phyloP scores from a whole-genome alignment of 768 basidiomycete species.

The Boletales sp. region DNA sequence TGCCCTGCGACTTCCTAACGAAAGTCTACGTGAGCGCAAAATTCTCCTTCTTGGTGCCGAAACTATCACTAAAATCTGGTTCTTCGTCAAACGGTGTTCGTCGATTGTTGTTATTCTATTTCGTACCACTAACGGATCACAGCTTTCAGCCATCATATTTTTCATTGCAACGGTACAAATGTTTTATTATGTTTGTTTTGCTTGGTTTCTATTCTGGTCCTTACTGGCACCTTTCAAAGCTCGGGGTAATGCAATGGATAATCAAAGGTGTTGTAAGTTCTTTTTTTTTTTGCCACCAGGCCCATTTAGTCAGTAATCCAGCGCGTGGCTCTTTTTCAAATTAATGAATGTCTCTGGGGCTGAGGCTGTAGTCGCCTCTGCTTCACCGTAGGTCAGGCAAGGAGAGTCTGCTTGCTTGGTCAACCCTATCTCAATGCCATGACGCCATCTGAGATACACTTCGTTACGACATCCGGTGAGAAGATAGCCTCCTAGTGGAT shows the following conservation, averaged over 20 bases:
- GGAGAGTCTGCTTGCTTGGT: constrained; percentile 88
- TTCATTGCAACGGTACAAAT: constrained; percentile 93
- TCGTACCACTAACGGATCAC: constrained; percentile 13
- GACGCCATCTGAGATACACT: constrained; percentile 83
- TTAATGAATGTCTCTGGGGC: constrained; percentile 90
- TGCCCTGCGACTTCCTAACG: constrained; percentile 76
- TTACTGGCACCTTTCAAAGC: constrained; percentile 21
- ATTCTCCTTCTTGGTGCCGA: constrained; percentile 82
- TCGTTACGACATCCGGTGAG: constrained; percentile 81
- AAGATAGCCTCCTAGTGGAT: neutral
- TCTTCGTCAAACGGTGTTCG: constrained; percentile 77
- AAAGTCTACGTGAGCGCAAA: constrained; percentile 65
- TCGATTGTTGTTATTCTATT: constrained; percentile 7
- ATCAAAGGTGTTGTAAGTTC: constrained; percentile 73
- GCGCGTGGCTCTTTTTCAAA: constrained; percentile 94
- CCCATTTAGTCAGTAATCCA: constrained; percentile 21
- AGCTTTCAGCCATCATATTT: constrained; percentile 83
- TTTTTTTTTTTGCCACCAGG: neutral
- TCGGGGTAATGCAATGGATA: constrained; percentile 94
- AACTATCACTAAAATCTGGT: constrained; percentile 68
- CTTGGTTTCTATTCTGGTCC: neutral
- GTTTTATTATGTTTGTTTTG: constrained; percentile 64
- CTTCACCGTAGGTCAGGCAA: constrained; percentile 92
- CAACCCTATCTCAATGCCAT: constrained; percentile 78
- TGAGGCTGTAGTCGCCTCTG: constrained; percentile 88